A percentile compares a stretch with the other conserved stretches of the same genome.
Conservation (phyloP, 345 rosid species). For the Passiflora organensis region DNA sequence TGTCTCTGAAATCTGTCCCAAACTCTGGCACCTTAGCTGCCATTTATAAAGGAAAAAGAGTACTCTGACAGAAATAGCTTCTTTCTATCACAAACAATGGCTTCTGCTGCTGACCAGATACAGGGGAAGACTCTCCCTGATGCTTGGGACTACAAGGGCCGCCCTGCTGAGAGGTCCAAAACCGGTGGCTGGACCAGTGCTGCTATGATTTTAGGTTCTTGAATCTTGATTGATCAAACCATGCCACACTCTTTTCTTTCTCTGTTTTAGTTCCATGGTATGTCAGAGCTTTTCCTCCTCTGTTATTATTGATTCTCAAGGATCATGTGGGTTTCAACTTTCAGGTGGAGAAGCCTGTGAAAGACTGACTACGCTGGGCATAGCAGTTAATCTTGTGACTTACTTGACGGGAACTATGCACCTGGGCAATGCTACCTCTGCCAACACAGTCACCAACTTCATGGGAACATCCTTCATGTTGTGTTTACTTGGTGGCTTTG, state of each 20-base stretch:
- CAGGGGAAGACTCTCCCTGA: constrained; percentile 44
- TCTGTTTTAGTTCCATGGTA: too few relatives aligned
- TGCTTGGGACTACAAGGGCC: constrained; percentile 94
- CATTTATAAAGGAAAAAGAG: too few relatives aligned
- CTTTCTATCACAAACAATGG: too few relatives aligned
- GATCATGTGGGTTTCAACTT: background rate
- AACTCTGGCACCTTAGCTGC: too few relatives aligned
- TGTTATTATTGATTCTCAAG: background rate
- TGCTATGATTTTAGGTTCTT: constrained; percentile 93
- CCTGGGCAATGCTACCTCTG: constrained; percentile 75
- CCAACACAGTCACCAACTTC: constrained; percentile 88
- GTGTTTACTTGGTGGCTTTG: constrained; percentile 84
- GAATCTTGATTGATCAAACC: too few relatives aligned
- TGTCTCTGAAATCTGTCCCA: too few relatives aligned
- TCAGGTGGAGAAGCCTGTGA: constrained; percentile 77
- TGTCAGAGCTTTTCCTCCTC: too few relatives aligned
- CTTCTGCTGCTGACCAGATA: too few relatives aligned
- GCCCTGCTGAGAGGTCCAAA: constrained; percentile 50
- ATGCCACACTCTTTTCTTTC: constrained; percentile 10
- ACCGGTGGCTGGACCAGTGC: constrained; percentile 93
- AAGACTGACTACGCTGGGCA: constrained; percentile 89
- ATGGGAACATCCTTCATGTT: constrained; percentile 95
- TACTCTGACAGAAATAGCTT: too few relatives aligned
- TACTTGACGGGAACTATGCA: constrained; percentile 91
- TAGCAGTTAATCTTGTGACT: constrained; percentile 88